Evolutionary conservation across 2,329 filamentous ascomycete genomes (phyloP), one percentile per base, ranked within the genome.

Genomic region (Botryotinia narcissicola): DNA sequence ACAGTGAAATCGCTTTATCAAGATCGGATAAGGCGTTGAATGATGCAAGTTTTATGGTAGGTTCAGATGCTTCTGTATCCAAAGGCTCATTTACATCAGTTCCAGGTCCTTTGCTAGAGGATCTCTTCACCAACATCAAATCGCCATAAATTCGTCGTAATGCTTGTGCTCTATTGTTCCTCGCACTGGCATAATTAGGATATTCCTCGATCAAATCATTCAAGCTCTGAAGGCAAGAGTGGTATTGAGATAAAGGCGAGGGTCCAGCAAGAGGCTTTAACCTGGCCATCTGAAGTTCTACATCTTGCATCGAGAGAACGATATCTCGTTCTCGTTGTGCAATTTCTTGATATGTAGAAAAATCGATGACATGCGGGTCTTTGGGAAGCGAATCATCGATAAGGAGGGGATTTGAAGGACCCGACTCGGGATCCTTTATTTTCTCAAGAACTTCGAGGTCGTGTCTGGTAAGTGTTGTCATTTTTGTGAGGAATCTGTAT

Each of bases 131-230:
- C 25, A 73, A 51, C 48, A 73, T 60, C 22, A 60, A 44, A 71
- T 92, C 90, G 18, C 90, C 90, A 75, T 91, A 89, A 73, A 90
- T 82, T 66, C 91, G 84, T 35, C 91, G 84, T 44, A 87, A 78
- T 14, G 91, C 86, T 81, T 95, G 93, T 4, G 91, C 92, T 68
- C 92, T 87, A 81, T 95, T 95, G 80, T 94, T 92, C 73, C 89
- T 87, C 9, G 90, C 91, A 75, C 91, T 93, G 35, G 92, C 91
- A 81, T 95, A 95, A 46, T 83, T 82, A 4, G 92, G 91, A 71
- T 89, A 80, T 37, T 87, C 82, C 3, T 83, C 78, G 59, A 94
- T 87, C 46, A 94, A 84, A 3, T 81, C 79, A 44, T 86, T 85
- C 8, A 95, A 83, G 9, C 83, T 81, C 16, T 81, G 80, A 29